These are phyloP conservation scores for Candida sojae DNA, from an alignment of 1,139 yeast species.

Conservation along the genomic window DNA sequence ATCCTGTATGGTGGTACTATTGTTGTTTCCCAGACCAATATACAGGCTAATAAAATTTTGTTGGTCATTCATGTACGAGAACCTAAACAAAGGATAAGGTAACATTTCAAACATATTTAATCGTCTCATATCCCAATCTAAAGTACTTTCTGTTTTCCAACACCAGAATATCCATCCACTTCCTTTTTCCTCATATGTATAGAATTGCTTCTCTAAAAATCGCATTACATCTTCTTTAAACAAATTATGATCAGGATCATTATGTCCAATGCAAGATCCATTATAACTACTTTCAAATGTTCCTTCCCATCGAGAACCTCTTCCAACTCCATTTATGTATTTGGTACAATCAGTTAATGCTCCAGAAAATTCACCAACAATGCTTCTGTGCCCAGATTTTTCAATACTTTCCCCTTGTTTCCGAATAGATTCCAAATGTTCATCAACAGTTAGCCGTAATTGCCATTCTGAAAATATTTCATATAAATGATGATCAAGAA, in stretches of 20 bases:
- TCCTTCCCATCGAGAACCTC: conserved; percentile 26
- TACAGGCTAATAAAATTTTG: not conserved
- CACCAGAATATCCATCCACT: conserved; percentile 50
- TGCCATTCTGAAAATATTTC: conserved; percentile 24
- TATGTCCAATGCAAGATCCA: conserved; percentile 22
- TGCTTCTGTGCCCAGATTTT: conserved; percentile 18
- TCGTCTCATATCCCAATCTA: conserved; percentile 24
- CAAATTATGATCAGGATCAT: conserved; percentile 16
- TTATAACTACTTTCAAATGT: conserved; percentile 12
- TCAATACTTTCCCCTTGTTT: conserved; percentile 18
- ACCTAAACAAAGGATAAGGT: conserved; percentile 12
- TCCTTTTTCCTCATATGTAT: conserved; percentile 17
- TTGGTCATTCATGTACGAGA: not conserved
- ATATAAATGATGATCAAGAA: conserved; percentile 28
- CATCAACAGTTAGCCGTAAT: conserved; percentile 15
- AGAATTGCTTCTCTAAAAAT: conserved; percentile 22
- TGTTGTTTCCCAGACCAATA: not conserved
- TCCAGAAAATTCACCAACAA: conserved; percentile 30
- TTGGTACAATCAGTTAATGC: conserved; percentile 30
- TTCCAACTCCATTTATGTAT: conserved; percentile 27
- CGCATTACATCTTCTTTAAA: conserved; percentile 17
- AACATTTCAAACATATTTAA: conserved; percentile 10
- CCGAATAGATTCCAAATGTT: conserved; percentile 19
- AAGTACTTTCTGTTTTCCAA: conserved; percentile 40
- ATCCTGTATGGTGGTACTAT: not conserved